phyloP scores from a whole-genome alignment of 2,329 filamentous ascomycete genomes.

The Xylariales sp. region DNA sequence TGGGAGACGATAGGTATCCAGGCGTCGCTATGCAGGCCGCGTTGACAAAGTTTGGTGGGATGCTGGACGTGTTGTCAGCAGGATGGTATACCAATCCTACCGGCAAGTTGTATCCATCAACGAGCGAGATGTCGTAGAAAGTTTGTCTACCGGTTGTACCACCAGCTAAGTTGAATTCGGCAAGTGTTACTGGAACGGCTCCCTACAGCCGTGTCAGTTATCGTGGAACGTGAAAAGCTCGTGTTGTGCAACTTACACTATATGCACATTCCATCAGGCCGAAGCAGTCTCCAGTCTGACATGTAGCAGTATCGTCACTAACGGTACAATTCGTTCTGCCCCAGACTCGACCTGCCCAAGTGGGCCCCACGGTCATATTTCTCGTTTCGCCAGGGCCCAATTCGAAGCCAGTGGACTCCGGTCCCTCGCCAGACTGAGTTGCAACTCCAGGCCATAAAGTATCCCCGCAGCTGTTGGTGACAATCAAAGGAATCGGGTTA shows the following conservation, averaged over 20 bases:
- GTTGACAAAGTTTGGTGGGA: constrained; percentile 74
- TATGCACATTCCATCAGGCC: constrained; percentile 64
- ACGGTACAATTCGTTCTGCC: constrained; percentile 80
- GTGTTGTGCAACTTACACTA: constrained; percentile 49
- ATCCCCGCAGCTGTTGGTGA: constrained; percentile 68
- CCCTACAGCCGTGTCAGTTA: constrained; percentile 43
- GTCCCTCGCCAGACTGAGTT: constrained; percentile 67
- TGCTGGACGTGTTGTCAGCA: constrained; percentile 57
- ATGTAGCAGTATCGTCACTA: constrained; percentile 61
- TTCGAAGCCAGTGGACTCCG: constrained; percentile 64
- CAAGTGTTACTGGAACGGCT: constrained; percentile 68
- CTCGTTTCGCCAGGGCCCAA: constrained; percentile 53
- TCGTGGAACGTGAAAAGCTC: background rate
- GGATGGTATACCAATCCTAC: constrained; percentile 59
- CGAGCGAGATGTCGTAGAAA: constrained; percentile 81
- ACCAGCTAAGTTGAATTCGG: constrained; percentile 73
- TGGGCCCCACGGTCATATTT: constrained; percentile 60
- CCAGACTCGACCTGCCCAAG: constrained; percentile 82
- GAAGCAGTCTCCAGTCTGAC: constrained; percentile 72
- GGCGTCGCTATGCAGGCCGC: constrained; percentile 70
- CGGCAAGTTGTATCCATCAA: constrained; percentile 80
- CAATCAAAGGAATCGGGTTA: constrained; percentile 49
- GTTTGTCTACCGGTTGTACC: constrained; percentile 57
- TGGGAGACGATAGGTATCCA: constrained; percentile 52
- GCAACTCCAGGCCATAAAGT: constrained; percentile 73